Evolutionary conservation across 129 eudicot species (phyloP), one percentile per base, ranked within the genome.

Genomic region (Kitagawia praeruptora): DNA sequence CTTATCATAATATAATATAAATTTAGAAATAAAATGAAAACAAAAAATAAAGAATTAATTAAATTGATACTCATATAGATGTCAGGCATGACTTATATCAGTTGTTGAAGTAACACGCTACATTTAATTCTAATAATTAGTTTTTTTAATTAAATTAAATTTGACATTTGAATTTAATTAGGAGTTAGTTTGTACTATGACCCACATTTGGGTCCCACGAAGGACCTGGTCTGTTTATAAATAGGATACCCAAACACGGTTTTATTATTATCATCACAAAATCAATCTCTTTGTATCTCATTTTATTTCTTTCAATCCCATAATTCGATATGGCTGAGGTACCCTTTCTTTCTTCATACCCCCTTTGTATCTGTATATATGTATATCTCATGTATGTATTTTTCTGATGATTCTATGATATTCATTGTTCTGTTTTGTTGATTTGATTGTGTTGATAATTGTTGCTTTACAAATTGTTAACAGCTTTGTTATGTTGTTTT

Each of bases 161-260:
- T 56, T 56, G 28, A 56, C 28, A 56, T 56, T 23, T 56, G 28
- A 56, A 56, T 19, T 5, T 5, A 19, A 1, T 21, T 21, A 53
- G 3, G 13, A 23, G 27, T 56, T 56, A 56, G 28, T 56, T 23
- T 0, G 58, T 8, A 8, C 63, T 21, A 2, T 1, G 61, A 5
- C 61, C 61, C 25, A 53, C 61, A 1, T 5, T 1, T 23, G 28
- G 66, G 28, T 23, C 69, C 69, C 69, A n/a, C 37, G 10, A n/a
- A 61, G 37, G 69, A 61, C 69, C 8, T n/a, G 31, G 34, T 61
- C 34, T 3, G 69, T 61, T 61, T n/a, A 61, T 61, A 61, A 61
- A 61, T 61, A 61, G 69, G 37, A 61, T 61, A n/a, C 69, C 69
- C 69, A 61, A 61, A 61, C 69, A 61, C 69, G 69, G 69, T 61